Conservation (phyloP, 106 monocot species). For the Posidonia australis region DNA sequence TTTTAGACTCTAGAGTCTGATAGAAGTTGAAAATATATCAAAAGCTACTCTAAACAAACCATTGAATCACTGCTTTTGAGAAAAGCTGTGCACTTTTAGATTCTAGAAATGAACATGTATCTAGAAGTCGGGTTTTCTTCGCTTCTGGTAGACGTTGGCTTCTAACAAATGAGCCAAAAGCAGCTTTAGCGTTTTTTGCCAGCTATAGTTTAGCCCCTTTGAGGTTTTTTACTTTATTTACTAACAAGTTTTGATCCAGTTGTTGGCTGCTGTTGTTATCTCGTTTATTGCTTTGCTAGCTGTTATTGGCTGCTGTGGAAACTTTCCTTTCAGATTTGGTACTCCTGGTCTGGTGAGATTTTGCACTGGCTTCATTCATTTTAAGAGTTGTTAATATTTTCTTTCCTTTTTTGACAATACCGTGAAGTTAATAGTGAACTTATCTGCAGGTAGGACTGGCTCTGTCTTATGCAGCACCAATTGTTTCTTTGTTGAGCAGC, state of each 20-base stretch:
- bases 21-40: no score
- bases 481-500: constrained; percentile 73
- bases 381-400: not conserved
- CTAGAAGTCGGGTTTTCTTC: no score
- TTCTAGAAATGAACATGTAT: no score
- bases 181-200: no score
- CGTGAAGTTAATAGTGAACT: not conserved
- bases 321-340: constrained; percentile 62
- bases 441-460: constrained; percentile 66
- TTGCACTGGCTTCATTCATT: not conserved
- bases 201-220: no score
- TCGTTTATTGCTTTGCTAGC: constrained; percentile 72
- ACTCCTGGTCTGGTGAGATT: constrained; percentile 82
- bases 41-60: no score
- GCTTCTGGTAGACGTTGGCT: no score
- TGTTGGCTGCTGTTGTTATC: constrained; percentile 80
- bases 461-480: constrained; percentile 81
- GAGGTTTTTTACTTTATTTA: not conserved
- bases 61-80: no score
- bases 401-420: not conserved
- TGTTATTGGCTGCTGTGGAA: constrained; percentile 33
- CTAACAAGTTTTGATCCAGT: constrained; percentile 30
- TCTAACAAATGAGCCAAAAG: no score
- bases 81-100: no score
- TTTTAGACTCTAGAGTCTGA: no score